Evolutionary conservation across 75 land plant species (phyloP).

Genomic region (Larix kaempferi): DNA sequence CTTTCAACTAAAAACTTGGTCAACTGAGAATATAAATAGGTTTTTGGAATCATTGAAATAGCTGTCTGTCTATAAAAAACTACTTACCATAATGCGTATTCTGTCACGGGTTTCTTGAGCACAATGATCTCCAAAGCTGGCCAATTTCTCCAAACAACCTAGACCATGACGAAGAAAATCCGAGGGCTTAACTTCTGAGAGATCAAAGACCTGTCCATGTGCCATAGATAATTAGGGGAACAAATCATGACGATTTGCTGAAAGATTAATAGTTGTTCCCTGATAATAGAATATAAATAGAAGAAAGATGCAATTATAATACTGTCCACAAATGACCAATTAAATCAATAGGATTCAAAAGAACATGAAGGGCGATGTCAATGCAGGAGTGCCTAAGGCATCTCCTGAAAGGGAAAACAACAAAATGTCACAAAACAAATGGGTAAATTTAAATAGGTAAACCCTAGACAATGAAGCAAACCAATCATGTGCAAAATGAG

Average conservation of each 20-base stretch:
- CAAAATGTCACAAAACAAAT: too few relatives aligned
- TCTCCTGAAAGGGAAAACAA: too few relatives aligned
- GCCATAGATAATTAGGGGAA: constrained; percentile 3
- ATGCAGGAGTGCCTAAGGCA: too few relatives aligned
- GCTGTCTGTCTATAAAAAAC: neutral
- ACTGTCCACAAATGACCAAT: too few relatives aligned
- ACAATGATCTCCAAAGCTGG: constrained; percentile 66
- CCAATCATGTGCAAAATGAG: too few relatives aligned
- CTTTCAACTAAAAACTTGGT: neutral
- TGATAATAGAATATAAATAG: too few relatives aligned
- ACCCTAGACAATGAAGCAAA: too few relatives aligned
- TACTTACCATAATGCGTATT: constrained; percentile 75
- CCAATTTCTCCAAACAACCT: constrained; percentile 77
- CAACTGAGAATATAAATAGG: neutral
- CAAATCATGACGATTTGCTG: constrained; percentile 1
- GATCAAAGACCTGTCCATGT: constrained; percentile 80
- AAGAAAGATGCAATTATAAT: too few relatives aligned
- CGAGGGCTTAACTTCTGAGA: constrained; percentile 61
- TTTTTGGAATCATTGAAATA: neutral
- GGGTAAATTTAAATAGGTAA: too few relatives aligned
- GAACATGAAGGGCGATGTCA: too few relatives aligned
- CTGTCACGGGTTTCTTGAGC: constrained; percentile 66
- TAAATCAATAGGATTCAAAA: too few relatives aligned
- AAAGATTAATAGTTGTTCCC: neutral
- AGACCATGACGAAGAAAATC: constrained; percentile 87